Conservation (phyloP, 345 rosid genomes). For the Eutrema japonicum region DNA sequence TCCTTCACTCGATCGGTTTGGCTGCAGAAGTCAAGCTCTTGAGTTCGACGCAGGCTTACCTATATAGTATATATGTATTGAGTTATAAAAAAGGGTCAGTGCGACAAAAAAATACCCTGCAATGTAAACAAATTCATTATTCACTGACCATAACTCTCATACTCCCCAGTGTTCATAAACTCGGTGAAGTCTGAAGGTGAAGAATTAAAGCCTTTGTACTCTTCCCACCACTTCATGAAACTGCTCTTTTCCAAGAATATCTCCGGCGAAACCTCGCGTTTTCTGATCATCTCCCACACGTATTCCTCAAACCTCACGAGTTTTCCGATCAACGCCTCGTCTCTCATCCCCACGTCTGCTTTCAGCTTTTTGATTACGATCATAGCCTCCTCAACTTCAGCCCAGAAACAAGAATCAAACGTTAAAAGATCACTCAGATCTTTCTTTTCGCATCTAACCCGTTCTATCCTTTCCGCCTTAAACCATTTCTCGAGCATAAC, state of each 20-base stretch:
- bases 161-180: constrained; percentile 48
- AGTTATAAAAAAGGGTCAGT: too few relatives aligned
- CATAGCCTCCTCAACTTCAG: constrained; percentile 71
- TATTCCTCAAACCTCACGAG: constrained; percentile 50
- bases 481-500: constrained; percentile 59
- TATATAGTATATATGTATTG: not conserved
- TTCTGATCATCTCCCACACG: constrained; percentile 46
- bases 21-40: not conserved
- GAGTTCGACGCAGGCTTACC: not conserved
- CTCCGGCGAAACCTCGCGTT: constrained; percentile 64
- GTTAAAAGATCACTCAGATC: constrained; percentile 46
- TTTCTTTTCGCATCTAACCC: not conserved
- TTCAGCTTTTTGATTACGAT: constrained; percentile 31
- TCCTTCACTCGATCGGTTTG: not conserved
- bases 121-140: not conserved
- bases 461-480: not conserved
- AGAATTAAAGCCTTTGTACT: constrained; percentile 45
- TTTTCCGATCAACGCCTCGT: not conserved
- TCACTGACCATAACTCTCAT: constrained; percentile 34
- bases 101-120: too few relatives aligned
- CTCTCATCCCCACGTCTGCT: not conserved
- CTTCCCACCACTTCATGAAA: constrained; percentile 75
- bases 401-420: constrained; percentile 86
- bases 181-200: constrained; percentile 37
- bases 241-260: constrained; percentile 63